Conservation (phyloP, 2,329 filamentous ascomycete species). For the Chrysosporium queenslandicum region DNA sequence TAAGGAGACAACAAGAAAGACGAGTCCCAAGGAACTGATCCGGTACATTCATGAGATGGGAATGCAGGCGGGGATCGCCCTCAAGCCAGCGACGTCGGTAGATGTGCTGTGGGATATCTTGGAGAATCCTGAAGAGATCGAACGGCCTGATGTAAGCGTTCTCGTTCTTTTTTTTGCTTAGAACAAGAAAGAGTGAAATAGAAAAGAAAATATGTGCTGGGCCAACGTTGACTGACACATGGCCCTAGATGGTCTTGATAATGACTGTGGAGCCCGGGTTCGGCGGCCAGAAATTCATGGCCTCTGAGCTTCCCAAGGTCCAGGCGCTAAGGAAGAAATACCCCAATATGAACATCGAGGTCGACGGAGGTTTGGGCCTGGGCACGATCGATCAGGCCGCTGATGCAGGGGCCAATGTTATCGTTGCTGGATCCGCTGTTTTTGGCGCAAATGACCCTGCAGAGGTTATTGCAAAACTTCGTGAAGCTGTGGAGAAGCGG, state of each 20-base stretch:
- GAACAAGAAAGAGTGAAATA: too few species aligned
- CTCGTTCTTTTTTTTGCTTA: too few species aligned
- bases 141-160: slow-evolving; percentile 72
- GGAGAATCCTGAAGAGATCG: slow-evolving; percentile 59
- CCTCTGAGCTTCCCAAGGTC: slow-evolving; percentile 89
- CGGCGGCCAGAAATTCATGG: slow-evolving; percentile 97
- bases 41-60: slow-evolving; percentile 81
- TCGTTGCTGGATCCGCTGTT: slow-evolving; percentile 91
- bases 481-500: slow-evolving; percentile 64
- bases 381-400: slow-evolving; percentile 88
- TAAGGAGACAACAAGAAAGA: slow-evolving; percentile 55
- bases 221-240: neutral
- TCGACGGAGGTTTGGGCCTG: slow-evolving; percentile 83
- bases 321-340: slow-evolving; percentile 71
- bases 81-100: slow-evolving; percentile 85
- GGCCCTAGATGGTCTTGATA: slow-evolving; percentile 59
- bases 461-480: slow-evolving; percentile 73
- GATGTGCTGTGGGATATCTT: slow-evolving; percentile 88
- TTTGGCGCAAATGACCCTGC: slow-evolving; percentile 84
- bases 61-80: slow-evolving; percentile 84
- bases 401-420: slow-evolving; percentile 92
- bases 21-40: slow-evolving; percentile 74
- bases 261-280: slow-evolving; percentile 99
- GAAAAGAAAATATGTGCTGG: neutral
- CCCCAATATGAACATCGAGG: slow-evolving; percentile 90